Evolutionary conservation across 345 rosid genomes (phyloP).

Genomic region (Draba incana): DNA sequence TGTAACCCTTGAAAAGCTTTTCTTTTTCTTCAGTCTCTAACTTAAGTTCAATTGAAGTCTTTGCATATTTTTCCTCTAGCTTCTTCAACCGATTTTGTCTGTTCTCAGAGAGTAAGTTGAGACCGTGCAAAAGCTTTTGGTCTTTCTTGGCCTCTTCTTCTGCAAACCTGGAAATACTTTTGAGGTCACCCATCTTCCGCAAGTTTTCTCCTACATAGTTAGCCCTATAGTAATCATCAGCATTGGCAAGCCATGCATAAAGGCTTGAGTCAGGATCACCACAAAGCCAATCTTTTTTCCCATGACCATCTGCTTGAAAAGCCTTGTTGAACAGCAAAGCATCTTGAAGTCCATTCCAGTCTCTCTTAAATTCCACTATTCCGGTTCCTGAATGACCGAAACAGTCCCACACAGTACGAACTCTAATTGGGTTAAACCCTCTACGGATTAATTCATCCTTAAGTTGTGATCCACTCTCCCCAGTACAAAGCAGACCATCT

Average conservation of each 20-base stretch:
- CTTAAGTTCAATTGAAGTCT: slow-evolving; percentile 55
- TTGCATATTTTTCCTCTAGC: slow-evolving; percentile 58
- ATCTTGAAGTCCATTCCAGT: slow-evolving; percentile 92
- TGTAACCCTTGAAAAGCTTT: slow-evolving; percentile 71
- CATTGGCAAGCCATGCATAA: slow-evolving; percentile 93
- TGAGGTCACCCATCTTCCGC: slow-evolving; percentile 76
- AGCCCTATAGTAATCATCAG: slow-evolving; percentile 71
- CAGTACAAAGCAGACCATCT: slow-evolving; percentile 63
- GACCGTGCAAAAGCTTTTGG: slow-evolving; percentile 61
- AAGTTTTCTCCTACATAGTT: slow-evolving; percentile 74
- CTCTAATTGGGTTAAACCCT: slow-evolving; percentile 89
- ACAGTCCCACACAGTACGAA: slow-evolving; percentile 81
- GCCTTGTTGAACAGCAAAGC: slow-evolving; percentile 90
- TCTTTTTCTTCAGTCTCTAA: slow-evolving; percentile 71
- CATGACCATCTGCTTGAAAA: slow-evolving; percentile 78
- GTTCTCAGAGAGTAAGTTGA: slow-evolving; percentile 55
- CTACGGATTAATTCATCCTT: slow-evolving; percentile 70
- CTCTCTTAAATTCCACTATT: slow-evolving; percentile 81
- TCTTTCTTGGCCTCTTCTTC: slow-evolving; percentile 93
- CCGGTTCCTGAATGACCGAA: slow-evolving; percentile 90
- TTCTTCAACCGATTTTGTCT: slow-evolving; percentile 59
- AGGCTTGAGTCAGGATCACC: slow-evolving; percentile 55
- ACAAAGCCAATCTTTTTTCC: slow-evolving; percentile 70
- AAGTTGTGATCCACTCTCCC: slow-evolving; percentile 86
- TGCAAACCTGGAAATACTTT: slow-evolving; percentile 70